A percentile compares a stretch with the other conserved stretches of the same genome.
Evolutionary conservation across 352 stramenopile genomes (phyloP).

Genomic region (Pythium oligandrum): DNA sequence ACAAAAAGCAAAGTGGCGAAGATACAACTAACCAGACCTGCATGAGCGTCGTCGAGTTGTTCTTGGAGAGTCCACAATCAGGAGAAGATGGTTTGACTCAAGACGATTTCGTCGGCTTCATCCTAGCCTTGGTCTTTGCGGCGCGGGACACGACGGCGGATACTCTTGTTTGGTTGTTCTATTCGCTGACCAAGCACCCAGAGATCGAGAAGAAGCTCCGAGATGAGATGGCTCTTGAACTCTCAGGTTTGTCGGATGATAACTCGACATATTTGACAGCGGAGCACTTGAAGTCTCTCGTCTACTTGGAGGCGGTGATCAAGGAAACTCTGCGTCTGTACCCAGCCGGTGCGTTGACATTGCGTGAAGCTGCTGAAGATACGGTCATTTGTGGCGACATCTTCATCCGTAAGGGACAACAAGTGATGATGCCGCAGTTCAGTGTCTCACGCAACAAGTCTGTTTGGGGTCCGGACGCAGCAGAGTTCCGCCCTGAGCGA

Average conservation of each 20-base stretch:
- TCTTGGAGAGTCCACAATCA: conserved; percentile 4
- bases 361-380: conserved; percentile 48
- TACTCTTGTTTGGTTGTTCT: conserved; percentile 63
- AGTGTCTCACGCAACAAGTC: conserved; percentile 17
- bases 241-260: background rate
- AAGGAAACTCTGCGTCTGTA: conserved; percentile 55
- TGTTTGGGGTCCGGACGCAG: conserved; percentile 37
- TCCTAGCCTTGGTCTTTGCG: conserved; percentile 57
- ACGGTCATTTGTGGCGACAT: conserved; percentile 29
- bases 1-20: conserved; percentile 16
- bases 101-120: conserved; percentile 56
- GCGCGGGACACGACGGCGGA: conserved; percentile 67
- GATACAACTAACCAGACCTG: conserved; percentile 25
- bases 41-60: conserved; percentile 11
- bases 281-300: conserved; percentile 40
- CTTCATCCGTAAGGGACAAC: conserved; percentile 14
- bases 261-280: conserved; percentile 26
- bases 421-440: conserved; percentile 24
- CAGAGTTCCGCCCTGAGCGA: conserved; percentile 45
- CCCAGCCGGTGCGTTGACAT: conserved; percentile 50
- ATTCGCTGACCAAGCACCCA: conserved; percentile 57
- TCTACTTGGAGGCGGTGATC: conserved; percentile 48
- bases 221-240: conserved; percentile 26
- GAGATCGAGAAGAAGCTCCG: conserved; percentile 34
- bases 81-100: conserved; percentile 19